phyloP scores from a whole-genome alignment of 2,329 filamentous ascomycete species.

The Penicillium decumbens region DNA sequence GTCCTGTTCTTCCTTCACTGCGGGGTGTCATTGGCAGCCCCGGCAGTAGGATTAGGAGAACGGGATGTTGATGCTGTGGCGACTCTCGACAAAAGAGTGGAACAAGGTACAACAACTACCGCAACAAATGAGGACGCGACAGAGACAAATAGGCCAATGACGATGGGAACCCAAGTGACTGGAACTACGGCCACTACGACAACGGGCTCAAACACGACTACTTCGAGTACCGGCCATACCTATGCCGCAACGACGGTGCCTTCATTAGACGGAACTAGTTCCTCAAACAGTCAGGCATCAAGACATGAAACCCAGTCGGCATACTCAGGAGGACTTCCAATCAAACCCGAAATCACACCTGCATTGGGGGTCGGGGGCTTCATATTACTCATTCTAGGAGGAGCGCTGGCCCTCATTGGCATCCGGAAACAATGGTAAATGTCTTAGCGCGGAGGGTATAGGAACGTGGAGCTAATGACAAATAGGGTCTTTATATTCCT shows the following conservation, averaged over 20 bases:
- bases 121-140: conserved; percentile 9
- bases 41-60: conserved; percentile 2
- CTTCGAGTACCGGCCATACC: conserved; percentile 6
- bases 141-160: conserved; percentile 6
- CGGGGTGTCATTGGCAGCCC: conserved; percentile 16
- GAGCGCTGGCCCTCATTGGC: conserved; percentile 67
- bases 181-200: conserved; percentile 9
- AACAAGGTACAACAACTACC: conserved; percentile 12
- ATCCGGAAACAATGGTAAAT: conserved; percentile 68
- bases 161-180: conserved; percentile 3
- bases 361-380: conserved; percentile 74
- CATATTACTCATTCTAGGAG: conserved; percentile 69
- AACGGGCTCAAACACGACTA: conserved; percentile 6
- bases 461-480: conserved; percentile 11
- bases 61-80: conserved; percentile 5
- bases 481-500: conserved; percentile 68
- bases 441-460: background rate
- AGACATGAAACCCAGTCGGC: conserved; percentile 19
- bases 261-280: conserved; percentile 21
- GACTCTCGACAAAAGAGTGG: conserved; percentile 3
- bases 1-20: conserved; percentile 12
- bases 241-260: conserved; percentile 23
- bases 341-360: conserved; percentile 71
- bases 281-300: conserved; percentile 4
- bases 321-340: conserved; percentile 53